Base-by-base conservation (phyloP, 1,284 basidiomycete genomes). In the Neonothopanus nambi region DNA sequence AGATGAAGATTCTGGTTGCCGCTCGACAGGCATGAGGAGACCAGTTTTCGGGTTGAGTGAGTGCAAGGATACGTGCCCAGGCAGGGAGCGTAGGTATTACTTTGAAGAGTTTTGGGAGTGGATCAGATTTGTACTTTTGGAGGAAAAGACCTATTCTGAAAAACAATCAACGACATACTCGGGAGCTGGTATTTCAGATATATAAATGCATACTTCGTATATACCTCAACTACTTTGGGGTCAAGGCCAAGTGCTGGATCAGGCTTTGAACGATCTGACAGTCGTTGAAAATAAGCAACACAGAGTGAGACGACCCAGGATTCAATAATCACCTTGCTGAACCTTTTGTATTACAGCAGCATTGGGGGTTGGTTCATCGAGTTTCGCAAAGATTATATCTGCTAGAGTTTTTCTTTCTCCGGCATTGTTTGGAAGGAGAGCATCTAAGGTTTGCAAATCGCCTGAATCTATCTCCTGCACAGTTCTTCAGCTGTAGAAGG, bases 101-200 rank as follows among this genome's bases (percentile, higher is more conserved):
- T 78, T 99, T 99, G 85, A 99, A 96, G 1, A 95, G 83, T 75
- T 99, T 99, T 17, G 97, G 97, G 0, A 99, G 79, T 1, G 95
- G 89, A 2, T 96, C 96, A 7, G 95, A 97, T 66, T 93, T 95
- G 80, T 99, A 98, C 52, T 89, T 87, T 41, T 85, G 89, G 30
- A 99, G 81, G 57, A 96, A 86, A 60, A 84, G 76, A 26, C 94
- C 96, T 51, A 97, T 85, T 77, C 94, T 95, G 62, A 53, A 18
- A 48, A 41, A 18, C 33, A 54, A 39, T 57, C 4, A 26, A 13
- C 23, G 20, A 13, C n/a, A 45, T n/a, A n/a, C 17, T n/a, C 24
- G 12, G 13, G 21, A 3, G 18, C 6, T 3, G 15, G 12, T 4
- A 5, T 5, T 33, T 13, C 9, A 33, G 9, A 13, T 33, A 30